Evolutionary conservation across 805 yeast genomes (phyloP).

Genomic region (Ogataea neopini): DNA sequence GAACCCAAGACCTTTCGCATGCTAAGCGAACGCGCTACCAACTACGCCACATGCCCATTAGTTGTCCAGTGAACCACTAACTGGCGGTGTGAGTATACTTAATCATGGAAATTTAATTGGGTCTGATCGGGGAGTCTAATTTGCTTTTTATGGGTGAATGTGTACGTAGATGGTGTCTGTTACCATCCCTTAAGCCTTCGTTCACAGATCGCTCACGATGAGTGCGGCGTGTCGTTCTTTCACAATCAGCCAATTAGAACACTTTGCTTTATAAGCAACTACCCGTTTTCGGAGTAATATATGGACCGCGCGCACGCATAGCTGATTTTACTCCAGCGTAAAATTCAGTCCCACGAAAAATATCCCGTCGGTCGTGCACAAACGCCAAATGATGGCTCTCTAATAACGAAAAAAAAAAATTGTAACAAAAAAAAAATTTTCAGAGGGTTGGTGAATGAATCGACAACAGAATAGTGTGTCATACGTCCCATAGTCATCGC

Average conservation of each 20-base stretch:
- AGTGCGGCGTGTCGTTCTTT: too few relatives aligned
- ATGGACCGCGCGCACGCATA: background rate
- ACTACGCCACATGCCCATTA: constrained; percentile 74
- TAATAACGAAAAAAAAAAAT: background rate
- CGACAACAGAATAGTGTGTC: background rate
- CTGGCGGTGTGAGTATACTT: too few relatives aligned
- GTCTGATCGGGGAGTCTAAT: too few relatives aligned
- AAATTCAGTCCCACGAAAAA: background rate
- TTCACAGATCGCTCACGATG: too few relatives aligned
- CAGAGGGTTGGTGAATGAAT: constrained; percentile 1
- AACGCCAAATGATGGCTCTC: background rate
- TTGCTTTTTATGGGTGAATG: too few relatives aligned
- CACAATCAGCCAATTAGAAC: constrained; percentile 4
- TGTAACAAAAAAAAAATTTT: constrained; percentile 1
- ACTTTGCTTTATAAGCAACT: constrained; percentile 5
- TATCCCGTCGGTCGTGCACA: constrained; percentile 1
- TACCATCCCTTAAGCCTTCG: too few relatives aligned
- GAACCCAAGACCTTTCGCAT: constrained; percentile 80
- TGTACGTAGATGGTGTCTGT: too few relatives aligned
- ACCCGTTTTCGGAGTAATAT: constrained; percentile 3
- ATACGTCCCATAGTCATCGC: background rate
- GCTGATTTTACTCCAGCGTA: background rate
- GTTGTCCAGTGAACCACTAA: background rate
- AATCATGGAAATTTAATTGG: too few relatives aligned
- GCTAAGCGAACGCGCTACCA: constrained; percentile 81